These are phyloP conservation scores for Aspergillus avenaceus DNA, from an alignment of 495 filamentous ascomycete genomes.

Conservation along the genomic window DNA sequence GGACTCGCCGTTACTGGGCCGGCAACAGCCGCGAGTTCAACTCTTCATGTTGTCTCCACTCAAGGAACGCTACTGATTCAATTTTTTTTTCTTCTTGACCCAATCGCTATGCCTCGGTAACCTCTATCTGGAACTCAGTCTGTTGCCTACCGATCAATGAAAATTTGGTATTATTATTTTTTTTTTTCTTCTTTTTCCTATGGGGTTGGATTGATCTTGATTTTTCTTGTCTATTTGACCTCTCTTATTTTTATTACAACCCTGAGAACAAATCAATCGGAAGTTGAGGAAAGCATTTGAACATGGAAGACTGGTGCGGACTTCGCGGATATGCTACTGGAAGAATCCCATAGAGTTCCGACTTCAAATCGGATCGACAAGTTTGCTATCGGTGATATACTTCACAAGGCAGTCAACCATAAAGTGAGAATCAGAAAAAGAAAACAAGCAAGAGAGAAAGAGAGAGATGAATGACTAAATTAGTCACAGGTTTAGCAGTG, in stretches of 20 bases:
- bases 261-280: no score
- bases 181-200: not conserved
- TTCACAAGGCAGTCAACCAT: not conserved
- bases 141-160: no score
- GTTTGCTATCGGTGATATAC: slow-evolving; percentile 1
- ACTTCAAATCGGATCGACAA: slow-evolving; percentile 10
- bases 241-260: no score
- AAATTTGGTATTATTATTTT: not conserved
- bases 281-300: no score
- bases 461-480: slow-evolving; percentile 10
- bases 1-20: slow-evolving; percentile 10
- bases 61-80: not conserved
- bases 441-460: not conserved
- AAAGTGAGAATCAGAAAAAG: not conserved
- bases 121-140: not conserved
- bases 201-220: no score
- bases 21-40: slow-evolving; percentile 13
- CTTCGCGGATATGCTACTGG: no score
- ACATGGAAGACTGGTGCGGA: no score
- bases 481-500: slow-evolving; percentile 13
- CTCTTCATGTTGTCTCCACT: not conserved
- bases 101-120: not conserved
- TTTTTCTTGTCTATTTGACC: no score
- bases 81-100: not conserved
- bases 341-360: no score